A percentile compares a stretch with the other conserved stretches of the same genome.
These are phyloP conservation scores for Meripilus lineatus DNA, from an alignment of 1,284 basidiomycete genomes.

Conservation along the genomic window DNA sequence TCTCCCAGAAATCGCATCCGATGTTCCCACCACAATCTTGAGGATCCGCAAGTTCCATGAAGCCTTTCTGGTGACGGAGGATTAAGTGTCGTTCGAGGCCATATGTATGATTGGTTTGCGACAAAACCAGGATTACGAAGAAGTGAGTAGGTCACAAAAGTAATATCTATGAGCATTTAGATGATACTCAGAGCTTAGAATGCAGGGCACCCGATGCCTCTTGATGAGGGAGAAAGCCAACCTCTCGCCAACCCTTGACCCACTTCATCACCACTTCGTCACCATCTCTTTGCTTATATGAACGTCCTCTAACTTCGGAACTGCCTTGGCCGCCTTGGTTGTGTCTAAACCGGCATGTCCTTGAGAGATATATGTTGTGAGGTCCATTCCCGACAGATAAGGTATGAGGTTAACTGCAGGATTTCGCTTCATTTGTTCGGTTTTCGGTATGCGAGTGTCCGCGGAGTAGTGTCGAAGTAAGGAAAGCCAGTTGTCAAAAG, in stretches of 20 bases:
- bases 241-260: constrained; percentile 1
- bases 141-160: too few relatives aligned
- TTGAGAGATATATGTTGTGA: constrained; percentile 13
- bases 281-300: background rate
- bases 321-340: background rate
- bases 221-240: background rate
- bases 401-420: constrained; percentile 17
- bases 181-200: too few relatives aligned
- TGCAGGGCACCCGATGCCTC: too few relatives aligned
- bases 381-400: constrained; percentile 11
- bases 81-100: too few relatives aligned
- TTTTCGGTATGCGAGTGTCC: constrained; percentile 3
- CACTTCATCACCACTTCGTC: background rate
- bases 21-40: too few relatives aligned
- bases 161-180: too few relatives aligned
- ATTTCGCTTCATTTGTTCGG: constrained; percentile 14
- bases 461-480: constrained; percentile 9
- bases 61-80: too few relatives aligned
- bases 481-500: constrained; percentile 19
- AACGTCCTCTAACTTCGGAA: background rate
- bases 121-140: too few relatives aligned
- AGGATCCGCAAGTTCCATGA: too few relatives aligned
- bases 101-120: too few relatives aligned
- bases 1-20: too few relatives aligned
- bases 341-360: background rate